These are phyloP conservation scores for Cardamine chenopodiifolia DNA, from an alignment of 345 rosid genomes.

Conservation along the genomic window DNA sequence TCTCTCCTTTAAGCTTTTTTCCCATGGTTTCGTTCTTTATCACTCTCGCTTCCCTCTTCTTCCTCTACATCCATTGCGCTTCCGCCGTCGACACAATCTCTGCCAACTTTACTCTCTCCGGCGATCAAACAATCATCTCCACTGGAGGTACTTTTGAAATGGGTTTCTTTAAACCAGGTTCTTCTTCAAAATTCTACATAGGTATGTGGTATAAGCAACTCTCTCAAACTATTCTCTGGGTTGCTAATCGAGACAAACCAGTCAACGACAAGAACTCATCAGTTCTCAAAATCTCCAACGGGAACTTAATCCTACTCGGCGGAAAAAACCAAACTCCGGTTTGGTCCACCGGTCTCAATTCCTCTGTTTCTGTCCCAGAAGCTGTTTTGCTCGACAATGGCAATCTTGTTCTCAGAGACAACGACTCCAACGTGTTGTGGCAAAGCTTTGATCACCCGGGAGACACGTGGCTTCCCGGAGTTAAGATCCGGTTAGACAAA, in stretches of 20 bases:
- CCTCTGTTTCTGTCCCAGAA: constrained; percentile 39
- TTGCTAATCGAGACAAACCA: constrained; percentile 74
- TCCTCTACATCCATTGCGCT: constrained; percentile 37
- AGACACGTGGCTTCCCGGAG: constrained; percentile 78
- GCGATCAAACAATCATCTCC: constrained; percentile 63
- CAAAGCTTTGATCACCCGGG: constrained; percentile 74
- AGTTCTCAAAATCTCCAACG: constrained; percentile 54
- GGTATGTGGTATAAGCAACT: constrained; percentile 67
- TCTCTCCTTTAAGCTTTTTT: constrained; percentile 6
- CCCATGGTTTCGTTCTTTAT: constrained; percentile 32
- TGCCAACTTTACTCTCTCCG: constrained; percentile 55
- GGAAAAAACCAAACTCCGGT: constrained; percentile 45
- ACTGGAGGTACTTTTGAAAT: constrained; percentile 49
- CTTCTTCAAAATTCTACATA: constrained; percentile 62
- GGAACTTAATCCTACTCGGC: constrained; percentile 69
- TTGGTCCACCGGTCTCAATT: constrained; percentile 71
- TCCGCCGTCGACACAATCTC: constrained; percentile 59
- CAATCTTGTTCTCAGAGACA: constrained; percentile 59
- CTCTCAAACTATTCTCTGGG: constrained; percentile 60
- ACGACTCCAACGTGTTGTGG: constrained; percentile 48
- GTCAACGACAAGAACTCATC: constrained; percentile 51
- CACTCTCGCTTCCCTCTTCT: constrained; percentile 22
- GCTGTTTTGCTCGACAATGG: constrained; percentile 64
- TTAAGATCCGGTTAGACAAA: constrained; percentile 54
- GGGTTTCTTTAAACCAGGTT: constrained; percentile 69